These are phyloP conservation scores for Eleusine indica DNA, from an alignment of 176 grass and related monocot species.

Conservation along the genomic window DNA sequence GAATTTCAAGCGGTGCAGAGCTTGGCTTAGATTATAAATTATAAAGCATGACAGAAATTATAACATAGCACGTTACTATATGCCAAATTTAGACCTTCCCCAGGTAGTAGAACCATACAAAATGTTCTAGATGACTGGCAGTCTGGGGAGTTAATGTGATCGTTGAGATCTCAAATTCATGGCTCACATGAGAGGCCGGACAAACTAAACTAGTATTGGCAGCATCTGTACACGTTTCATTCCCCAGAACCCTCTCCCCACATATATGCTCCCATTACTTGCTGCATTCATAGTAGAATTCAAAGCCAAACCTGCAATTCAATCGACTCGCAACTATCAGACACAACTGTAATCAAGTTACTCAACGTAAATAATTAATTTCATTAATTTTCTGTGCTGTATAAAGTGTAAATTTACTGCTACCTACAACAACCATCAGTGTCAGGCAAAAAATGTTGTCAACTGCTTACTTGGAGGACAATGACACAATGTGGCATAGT, in stretches of 20 bases:
- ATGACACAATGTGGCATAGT: not conserved
- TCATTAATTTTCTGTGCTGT: not conserved
- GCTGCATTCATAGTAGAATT: conserved; percentile 51
- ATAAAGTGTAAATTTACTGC: not conserved
- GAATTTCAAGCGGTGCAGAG: not conserved
- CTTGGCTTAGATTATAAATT: not conserved
- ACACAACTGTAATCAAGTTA: not conserved
- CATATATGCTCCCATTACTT: not conserved
- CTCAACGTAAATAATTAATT: not conserved
- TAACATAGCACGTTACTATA: not conserved
- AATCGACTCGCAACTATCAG: not conserved
- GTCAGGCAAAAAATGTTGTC: not conserved
- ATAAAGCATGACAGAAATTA: not conserved
- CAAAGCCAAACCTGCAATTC: conserved; percentile 47
- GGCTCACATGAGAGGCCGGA: not conserved
- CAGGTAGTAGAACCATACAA: not conserved
- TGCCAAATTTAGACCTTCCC: not conserved
- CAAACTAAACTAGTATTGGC: not conserved
- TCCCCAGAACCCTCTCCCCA: not conserved
- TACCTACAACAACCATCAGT: not conserved
- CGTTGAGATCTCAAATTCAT: not conserved
- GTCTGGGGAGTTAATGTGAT: not conserved
- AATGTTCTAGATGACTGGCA: not conserved
- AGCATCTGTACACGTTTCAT: not conserved
- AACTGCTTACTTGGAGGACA: not conserved